Evolutionary conservation across 805 yeast genomes (phyloP).

Genomic region (Saccharomycopsis vini): DNA sequence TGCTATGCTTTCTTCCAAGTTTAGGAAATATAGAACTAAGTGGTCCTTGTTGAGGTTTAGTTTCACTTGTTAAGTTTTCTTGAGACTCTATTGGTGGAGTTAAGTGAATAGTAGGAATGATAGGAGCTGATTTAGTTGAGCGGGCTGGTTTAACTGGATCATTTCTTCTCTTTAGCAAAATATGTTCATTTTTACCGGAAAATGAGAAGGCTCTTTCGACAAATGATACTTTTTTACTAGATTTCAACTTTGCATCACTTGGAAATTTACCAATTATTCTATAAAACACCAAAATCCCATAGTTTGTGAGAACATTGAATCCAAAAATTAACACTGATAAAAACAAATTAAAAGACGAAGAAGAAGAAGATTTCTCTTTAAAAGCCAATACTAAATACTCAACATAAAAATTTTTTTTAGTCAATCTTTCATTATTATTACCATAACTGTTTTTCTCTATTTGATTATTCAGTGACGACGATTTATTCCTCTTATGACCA

Average conservation of each 20-base stretch:
- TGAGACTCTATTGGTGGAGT: constrained; percentile 6
- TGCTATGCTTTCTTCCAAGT: constrained; percentile 9
- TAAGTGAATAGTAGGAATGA: constrained; percentile 6
- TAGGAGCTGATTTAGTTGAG: no score
- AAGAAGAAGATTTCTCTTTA: constrained; percentile 7
- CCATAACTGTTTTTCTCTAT: not conserved
- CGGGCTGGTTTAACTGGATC: no score
- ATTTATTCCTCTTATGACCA: no score
- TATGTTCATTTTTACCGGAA: not conserved
- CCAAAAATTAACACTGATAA: constrained; percentile 5
- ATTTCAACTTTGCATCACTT: not conserved
- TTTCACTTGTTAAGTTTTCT: not conserved
- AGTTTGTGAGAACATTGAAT: constrained; percentile 5
- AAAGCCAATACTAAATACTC: constrained; percentile 12
- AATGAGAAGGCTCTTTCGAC: constrained; percentile 10
- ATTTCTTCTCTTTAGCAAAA: not conserved
- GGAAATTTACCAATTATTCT: not conserved
- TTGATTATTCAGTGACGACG: not conserved
- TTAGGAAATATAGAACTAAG: no score
- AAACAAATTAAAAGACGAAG: constrained; percentile 9
- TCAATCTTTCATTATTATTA: not conserved
- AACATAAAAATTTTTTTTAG: constrained; percentile 8
- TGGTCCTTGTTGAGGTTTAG: not conserved
- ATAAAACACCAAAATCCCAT: constrained; percentile 4
- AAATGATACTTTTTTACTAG: constrained; percentile 13